A percentile compares a stretch with the other conserved stretches of the same genome.
phyloP scores from a whole-genome alignment of 2,329 filamentous ascomycete genomes.

The Pyrenophora seminiperda region DNA sequence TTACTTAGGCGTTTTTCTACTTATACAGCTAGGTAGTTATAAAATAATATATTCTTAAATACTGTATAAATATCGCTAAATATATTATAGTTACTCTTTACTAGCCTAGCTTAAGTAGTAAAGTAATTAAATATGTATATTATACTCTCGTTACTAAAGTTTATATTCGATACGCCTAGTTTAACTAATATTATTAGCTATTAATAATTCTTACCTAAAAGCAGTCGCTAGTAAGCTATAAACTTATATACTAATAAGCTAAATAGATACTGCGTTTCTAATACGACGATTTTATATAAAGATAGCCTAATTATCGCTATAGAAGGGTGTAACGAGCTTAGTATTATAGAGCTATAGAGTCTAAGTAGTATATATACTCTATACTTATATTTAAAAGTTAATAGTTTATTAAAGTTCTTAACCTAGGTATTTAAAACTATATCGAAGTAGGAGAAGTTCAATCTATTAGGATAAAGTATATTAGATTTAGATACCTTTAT shows the following conservation, averaged over 20 bases:
- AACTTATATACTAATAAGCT: conserved; percentile 58
- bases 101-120: conserved; percentile 61
- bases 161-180: conserved; percentile 59
- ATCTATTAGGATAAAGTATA: conserved; percentile 54
- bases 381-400: conserved; percentile 47
- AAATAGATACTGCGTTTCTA: conserved; percentile 53
- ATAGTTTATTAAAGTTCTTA: conserved; percentile 29
- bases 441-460: conserved; percentile 57
- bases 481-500: conserved; percentile 36
- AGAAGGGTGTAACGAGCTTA: conserved; percentile 25
- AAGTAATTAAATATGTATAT: conserved; percentile 58
- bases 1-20: conserved; percentile 51
- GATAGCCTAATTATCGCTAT: conserved; percentile 47
- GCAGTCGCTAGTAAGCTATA: conserved; percentile 54
- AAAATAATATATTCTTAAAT: conserved; percentile 58
- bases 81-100: conserved; percentile 18
- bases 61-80: conserved; percentile 56
- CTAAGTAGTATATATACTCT: conserved; percentile 18
- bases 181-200: conserved; percentile 57
- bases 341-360: conserved; percentile 36
- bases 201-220: conserved; percentile 52
- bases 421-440: conserved; percentile 46
- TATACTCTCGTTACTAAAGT: conserved; percentile 61
- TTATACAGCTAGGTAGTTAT: conserved; percentile 52
- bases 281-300: conserved; percentile 60